Evolutionary conservation across 2,329 filamentous ascomycete species (phyloP), one percentile per base, ranked within the genome.

Genomic region (Paraconiothyrium brasiliense): DNA sequence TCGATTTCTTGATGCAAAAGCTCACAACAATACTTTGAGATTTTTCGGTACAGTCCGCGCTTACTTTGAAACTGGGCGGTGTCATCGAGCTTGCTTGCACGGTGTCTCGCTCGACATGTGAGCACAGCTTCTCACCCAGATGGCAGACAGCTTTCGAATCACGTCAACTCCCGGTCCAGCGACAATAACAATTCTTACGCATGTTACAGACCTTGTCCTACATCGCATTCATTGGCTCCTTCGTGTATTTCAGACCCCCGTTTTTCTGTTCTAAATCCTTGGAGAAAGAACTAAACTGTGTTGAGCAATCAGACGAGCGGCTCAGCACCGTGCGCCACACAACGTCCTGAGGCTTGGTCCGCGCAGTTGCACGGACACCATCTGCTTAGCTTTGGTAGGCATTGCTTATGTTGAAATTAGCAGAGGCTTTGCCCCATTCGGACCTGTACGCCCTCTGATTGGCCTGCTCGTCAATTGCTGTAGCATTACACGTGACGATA

Each of bases 381-480:
- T 20, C 39, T 54, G 27, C 51, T 46, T 44, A 41, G 50, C 50
- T 54, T 2, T 22, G 51, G 39, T 48, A 48, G 27, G 39, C 41
- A 44, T n/a, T 11, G 30, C 27, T 13, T 39, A 14, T 44, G 22
- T 27, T 11, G 37, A 44, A 54, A 10, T 54, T 54, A 54, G 51
- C 41, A 54, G 9, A 8, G 1, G n/a, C 51, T 34, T 22, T 54
- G 13, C 64, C 55, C 14, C 24, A 59, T 61, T 32, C 2, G 43
- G 51, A 20, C 44, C 16, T 50, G 22, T 0, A n/a, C 6, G 8
- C n/a, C 14, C 24, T 61, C 5, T 58, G 30, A 67, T 67, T 68
- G 64, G 66, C 32, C 41, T 3, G 59, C 54, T 64, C 64, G 64
- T 57, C 52, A 49, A 51, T 59, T 61, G 8, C 3, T 27, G 24